A percentile compares a stretch with the other conserved stretches of the same genome.
phyloP scores from a whole-genome alignment of 306 rosid species.

The Argentina anserina region DNA sequence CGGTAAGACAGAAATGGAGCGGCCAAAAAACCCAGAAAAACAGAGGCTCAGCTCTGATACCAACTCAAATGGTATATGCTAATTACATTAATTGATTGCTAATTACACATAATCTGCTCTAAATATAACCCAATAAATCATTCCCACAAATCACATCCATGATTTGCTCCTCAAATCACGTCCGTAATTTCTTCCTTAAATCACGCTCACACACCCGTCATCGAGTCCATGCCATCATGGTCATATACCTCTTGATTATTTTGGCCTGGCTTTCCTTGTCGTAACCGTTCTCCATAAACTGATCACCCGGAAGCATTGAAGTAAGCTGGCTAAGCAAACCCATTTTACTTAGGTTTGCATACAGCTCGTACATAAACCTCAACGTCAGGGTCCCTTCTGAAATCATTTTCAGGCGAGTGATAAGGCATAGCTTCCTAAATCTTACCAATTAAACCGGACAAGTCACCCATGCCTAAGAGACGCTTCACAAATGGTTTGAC shows the following conservation, averaged over 20 bases:
- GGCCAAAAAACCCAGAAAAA: too few species aligned
- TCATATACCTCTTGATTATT: slow-evolving; percentile 83
- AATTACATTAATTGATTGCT: too few species aligned
- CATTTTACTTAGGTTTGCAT: slow-evolving; percentile 67
- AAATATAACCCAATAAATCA: too few species aligned
- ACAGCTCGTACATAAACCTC: slow-evolving; percentile 80
- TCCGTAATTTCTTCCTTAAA: too few species aligned
- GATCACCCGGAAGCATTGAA: slow-evolving; percentile 74
- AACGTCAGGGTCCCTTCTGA: slow-evolving; percentile 77
- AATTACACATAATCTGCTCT: too few species aligned
- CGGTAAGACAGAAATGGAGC: too few species aligned
- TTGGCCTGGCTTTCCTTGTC: slow-evolving; percentile 91
- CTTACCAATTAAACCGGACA: slow-evolving; percentile 80
- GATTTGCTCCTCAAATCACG: too few species aligned
- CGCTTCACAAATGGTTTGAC: slow-evolving; percentile 86
- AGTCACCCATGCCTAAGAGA: slow-evolving; percentile 79
- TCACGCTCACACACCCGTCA: too few species aligned
- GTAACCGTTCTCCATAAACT: slow-evolving; percentile 80
- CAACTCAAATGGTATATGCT: too few species aligned
- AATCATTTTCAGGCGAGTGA: slow-evolving; percentile 76
- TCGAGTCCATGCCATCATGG: slow-evolving; percentile 99
- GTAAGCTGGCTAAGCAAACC: slow-evolving; percentile 69
- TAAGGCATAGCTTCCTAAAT: slow-evolving; percentile 81
- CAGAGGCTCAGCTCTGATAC: too few species aligned
- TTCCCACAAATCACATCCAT: too few species aligned